Evolutionary conservation across 768 basidiomycete genomes (phyloP).

Genomic region (Serendipita sp.): DNA sequence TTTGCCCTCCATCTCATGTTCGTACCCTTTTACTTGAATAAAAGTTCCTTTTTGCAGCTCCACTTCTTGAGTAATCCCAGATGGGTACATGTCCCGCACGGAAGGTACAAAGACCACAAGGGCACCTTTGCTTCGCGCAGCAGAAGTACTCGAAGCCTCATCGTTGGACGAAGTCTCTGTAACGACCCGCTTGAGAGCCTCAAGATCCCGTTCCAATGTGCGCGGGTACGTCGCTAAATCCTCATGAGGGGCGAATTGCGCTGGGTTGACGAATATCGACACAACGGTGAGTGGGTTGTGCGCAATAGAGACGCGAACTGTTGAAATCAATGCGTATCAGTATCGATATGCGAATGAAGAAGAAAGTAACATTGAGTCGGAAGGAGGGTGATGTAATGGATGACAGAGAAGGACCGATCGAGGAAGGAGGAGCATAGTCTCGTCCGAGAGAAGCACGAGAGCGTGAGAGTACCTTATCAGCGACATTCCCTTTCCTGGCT

Average conservation of each 20-base stretch:
- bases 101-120: conserved; percentile 68
- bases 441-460: no score
- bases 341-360: neutral
- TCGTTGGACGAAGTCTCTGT: neutral
- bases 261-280: conserved; percentile 96
- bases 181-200: conserved; percentile 29
- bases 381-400: neutral
- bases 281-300: conserved; percentile 78
- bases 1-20: conserved; percentile 83
- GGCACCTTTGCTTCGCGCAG: conserved; percentile 26
- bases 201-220: conserved; percentile 62
- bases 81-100: conserved; percentile 80
- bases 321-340: neutral
- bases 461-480: no score
- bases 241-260: conserved; percentile 93
- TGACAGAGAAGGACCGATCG: no score
- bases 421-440: no score
- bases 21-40: conserved; percentile 80
- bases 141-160: conserved; percentile 7
- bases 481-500: neutral
- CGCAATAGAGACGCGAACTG: conserved; percentile 60
- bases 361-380: neutral
- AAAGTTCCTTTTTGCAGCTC: conserved; percentile 71
- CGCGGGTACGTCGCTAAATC: conserved; percentile 85
- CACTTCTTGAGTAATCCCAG: conserved; percentile 68